These are phyloP conservation scores for Panaeolus papilionaceus DNA, from an alignment of 768 basidiomycete species.

Conservation along the genomic window DNA sequence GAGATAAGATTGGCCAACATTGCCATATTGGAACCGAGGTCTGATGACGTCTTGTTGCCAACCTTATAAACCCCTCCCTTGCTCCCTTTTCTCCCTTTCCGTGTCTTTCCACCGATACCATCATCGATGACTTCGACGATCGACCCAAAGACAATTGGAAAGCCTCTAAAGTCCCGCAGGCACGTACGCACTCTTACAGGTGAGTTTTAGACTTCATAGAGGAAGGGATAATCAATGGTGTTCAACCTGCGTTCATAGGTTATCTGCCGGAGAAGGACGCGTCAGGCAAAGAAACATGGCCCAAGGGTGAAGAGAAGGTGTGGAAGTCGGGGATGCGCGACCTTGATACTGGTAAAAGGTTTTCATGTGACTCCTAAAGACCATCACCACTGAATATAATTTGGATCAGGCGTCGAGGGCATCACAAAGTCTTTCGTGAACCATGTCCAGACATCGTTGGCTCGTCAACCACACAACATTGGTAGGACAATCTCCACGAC, in stretches of 20 bases:
- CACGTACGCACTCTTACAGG: slow-evolving; percentile 77
- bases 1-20: slow-evolving; percentile 15
- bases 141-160: slow-evolving; percentile 71
- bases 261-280: slow-evolving; percentile 82
- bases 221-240: slow-evolving; percentile 4
- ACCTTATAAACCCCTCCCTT: slow-evolving; percentile 20
- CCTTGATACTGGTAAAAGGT: slow-evolving; percentile 57
- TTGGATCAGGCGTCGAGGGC: slow-evolving; percentile 53
- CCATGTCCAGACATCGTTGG: slow-evolving; percentile 89
- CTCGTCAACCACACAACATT: slow-evolving; percentile 90
- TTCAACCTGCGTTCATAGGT: slow-evolving; percentile 46
- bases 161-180: slow-evolving; percentile 59
- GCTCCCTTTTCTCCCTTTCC: slow-evolving; percentile 22
- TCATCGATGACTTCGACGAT: slow-evolving; percentile 67
- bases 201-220: slow-evolving; percentile 31
- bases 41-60: slow-evolving; percentile 16
- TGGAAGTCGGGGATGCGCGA: slow-evolving; percentile 72
- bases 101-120: slow-evolving; percentile 22
- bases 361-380: neutral
- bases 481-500: slow-evolving; percentile 41
- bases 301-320: slow-evolving; percentile 74
- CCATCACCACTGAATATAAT: slow-evolving; percentile 10
- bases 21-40: slow-evolving; percentile 14
- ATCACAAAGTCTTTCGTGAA: slow-evolving; percentile 81
- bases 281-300: slow-evolving; percentile 85